Conservation (phyloP, 1,284 basidiomycete species). For the Melampsora larici-populina region DNA sequence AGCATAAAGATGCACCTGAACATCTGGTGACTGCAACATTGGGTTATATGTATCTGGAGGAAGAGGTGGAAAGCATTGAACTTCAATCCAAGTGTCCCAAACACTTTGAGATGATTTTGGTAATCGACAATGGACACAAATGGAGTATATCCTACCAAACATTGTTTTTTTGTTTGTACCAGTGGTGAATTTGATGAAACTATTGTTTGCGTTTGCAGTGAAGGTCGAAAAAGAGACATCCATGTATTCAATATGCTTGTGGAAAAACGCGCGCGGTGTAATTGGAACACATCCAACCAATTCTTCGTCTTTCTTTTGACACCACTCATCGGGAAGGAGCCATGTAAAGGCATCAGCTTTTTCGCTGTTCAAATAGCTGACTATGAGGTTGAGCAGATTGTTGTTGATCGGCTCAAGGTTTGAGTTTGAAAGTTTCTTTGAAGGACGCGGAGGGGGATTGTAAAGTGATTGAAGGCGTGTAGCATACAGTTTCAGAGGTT, state of each 20-base stretch:
- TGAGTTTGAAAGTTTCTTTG: background rate
- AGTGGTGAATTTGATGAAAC: background rate
- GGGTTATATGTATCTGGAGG: background rate
- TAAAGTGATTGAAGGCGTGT: background rate
- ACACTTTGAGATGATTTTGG: background rate
- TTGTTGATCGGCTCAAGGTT: background rate
- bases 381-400: no score
- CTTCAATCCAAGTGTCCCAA: background rate
- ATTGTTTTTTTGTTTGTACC: background rate
- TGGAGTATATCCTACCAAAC: background rate
- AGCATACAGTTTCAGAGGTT: background rate
- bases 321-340: no score
- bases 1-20: background rate
- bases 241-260: background rate
- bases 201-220: slow-evolving; percentile 1
- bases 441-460: background rate
- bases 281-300: background rate
- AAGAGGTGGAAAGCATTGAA: slow-evolving; percentile 1
- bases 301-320: background rate
- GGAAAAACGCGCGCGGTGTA: background rate
- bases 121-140: background rate
- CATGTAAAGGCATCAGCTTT: no score
- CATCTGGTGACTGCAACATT: background rate
- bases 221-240: background rate
- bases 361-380: no score